Conservation (phyloP, 768 basidiomycete species). For the Kwoniella pini region DNA sequence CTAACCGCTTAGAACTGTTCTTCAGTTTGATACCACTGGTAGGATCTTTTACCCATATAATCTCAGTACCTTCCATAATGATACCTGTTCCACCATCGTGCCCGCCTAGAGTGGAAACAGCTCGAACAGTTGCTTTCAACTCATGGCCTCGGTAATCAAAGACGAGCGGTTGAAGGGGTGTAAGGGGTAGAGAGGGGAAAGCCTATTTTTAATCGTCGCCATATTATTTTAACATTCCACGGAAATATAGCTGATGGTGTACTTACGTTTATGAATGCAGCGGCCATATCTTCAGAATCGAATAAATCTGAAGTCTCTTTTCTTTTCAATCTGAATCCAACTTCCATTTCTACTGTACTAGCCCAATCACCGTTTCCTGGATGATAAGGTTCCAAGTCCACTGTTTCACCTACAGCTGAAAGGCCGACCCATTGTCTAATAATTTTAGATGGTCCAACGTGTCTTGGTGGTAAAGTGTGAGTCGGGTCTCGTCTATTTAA, state of each 20-base stretch:
- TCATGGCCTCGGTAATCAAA: constrained; percentile 89
- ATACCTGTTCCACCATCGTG: constrained; percentile 64
- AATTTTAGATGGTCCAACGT: constrained; percentile 71
- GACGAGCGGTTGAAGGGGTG: constrained; percentile 67
- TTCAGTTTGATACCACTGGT: constrained; percentile 84
- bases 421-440: constrained; percentile 90
- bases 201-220: constrained; percentile 63
- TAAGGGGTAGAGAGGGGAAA: constrained; percentile 71
- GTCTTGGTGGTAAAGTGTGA: constrained; percentile 66
- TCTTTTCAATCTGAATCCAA: constrained; percentile 56
- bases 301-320: constrained; percentile 64
- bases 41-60: constrained; percentile 81
- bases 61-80: constrained; percentile 86
- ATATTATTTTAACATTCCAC: neutral
- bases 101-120: constrained; percentile 61
- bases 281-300: constrained; percentile 81
- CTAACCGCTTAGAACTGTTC: constrained; percentile 83
- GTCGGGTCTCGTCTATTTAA: constrained; percentile 72
- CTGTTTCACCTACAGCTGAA: constrained; percentile 72
- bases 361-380: constrained; percentile 56
- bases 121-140: constrained; percentile 72
- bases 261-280: constrained; percentile 62
- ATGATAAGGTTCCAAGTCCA: constrained; percentile 67
- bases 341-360: constrained; percentile 75
- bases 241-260: neutral